A percentile compares a stretch with the other conserved stretches of the same genome.
Conservation (phyloP, 2,329 filamentous ascomycete species). For the Exserohilum rostratum region DNA sequence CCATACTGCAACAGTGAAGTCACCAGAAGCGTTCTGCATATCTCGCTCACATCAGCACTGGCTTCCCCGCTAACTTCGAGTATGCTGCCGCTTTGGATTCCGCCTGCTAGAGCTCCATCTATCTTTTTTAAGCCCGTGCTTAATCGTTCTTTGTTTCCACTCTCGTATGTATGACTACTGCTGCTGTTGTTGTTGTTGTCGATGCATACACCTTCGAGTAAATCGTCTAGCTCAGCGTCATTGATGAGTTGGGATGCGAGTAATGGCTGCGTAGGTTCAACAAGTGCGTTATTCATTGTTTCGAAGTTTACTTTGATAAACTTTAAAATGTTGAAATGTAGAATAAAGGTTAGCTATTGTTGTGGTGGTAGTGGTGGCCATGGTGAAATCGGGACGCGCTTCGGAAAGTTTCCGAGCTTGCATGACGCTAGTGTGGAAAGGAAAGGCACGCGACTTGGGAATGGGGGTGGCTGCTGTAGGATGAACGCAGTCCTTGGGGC, state of each 20-base stretch:
- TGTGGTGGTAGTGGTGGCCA: no score
- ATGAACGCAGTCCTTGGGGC: no score
- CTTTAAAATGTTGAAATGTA: no score
- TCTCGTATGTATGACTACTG: not conserved
- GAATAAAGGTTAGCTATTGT: no score
- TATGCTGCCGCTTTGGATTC: slow-evolving; percentile 44
- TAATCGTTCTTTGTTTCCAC: slow-evolving; percentile 11
- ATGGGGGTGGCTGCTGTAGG: no score
- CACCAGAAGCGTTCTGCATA: slow-evolving; percentile 43
- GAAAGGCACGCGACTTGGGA: not conserved
- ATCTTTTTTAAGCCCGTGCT: slow-evolving; percentile 36
- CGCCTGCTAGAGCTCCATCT: slow-evolving; percentile 48
- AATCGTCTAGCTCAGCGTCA: slow-evolving; percentile 25
- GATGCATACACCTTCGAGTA: slow-evolving; percentile 13
- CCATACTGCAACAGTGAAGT: slow-evolving; percentile 45
- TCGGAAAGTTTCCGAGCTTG: not conserved
- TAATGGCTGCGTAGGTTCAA: slow-evolving; percentile 19
- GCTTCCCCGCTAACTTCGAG: slow-evolving; percentile 46
- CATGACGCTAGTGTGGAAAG: not conserved
- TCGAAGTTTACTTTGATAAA: no score
- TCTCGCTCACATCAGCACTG: slow-evolving; percentile 26
- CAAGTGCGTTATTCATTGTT: not conserved
- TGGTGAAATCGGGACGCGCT: not conserved
- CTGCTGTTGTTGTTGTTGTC: not conserved
- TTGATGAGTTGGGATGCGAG: slow-evolving; percentile 24